These are phyloP conservation scores for Yamagishiella unicocca DNA, from an alignment of 139 green algal species.

Conservation along the genomic window DNA sequence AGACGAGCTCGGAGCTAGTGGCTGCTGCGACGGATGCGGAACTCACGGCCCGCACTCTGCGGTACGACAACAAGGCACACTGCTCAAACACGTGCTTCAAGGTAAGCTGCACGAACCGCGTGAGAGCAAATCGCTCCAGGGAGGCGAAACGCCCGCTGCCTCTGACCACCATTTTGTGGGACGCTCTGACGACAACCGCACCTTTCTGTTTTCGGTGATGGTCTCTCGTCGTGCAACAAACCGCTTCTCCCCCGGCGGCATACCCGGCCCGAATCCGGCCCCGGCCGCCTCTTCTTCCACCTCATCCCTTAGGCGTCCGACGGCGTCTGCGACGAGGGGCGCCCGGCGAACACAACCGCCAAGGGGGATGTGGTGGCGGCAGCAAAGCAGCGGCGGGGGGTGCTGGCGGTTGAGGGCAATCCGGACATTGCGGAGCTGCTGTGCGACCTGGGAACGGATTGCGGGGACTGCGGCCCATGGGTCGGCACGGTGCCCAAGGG, in stretches of 20 bases:
- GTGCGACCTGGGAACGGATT: constrained; percentile 59
- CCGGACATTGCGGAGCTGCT: background rate
- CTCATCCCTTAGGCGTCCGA: constrained; percentile 52
- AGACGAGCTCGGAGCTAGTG: too few relatives aligned
- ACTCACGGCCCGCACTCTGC: background rate
- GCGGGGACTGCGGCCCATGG: constrained; percentile 49
- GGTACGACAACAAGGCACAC: background rate
- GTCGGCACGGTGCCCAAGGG: constrained; percentile 1
- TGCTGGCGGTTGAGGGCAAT: constrained; percentile 13
- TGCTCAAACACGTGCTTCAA: constrained; percentile 46
- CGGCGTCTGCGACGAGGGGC: constrained; percentile 58
- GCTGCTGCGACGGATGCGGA: too few relatives aligned
- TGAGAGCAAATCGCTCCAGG: too few relatives aligned
- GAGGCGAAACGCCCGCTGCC: too few relatives aligned
- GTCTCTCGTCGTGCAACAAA: too few relatives aligned
- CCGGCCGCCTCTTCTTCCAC: too few relatives aligned
- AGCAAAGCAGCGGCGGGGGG: background rate
- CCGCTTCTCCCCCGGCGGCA: too few relatives aligned
- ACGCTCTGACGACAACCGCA: too few relatives aligned
- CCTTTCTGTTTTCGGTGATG: too few relatives aligned
- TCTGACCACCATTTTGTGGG: too few relatives aligned
- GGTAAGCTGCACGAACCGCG: constrained; percentile 1
- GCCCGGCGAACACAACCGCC: background rate
- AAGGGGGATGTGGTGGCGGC: background rate
- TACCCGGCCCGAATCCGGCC: too few relatives aligned